Conservation (phyloP, 805 yeast species). For the Candida maltosa region DNA sequence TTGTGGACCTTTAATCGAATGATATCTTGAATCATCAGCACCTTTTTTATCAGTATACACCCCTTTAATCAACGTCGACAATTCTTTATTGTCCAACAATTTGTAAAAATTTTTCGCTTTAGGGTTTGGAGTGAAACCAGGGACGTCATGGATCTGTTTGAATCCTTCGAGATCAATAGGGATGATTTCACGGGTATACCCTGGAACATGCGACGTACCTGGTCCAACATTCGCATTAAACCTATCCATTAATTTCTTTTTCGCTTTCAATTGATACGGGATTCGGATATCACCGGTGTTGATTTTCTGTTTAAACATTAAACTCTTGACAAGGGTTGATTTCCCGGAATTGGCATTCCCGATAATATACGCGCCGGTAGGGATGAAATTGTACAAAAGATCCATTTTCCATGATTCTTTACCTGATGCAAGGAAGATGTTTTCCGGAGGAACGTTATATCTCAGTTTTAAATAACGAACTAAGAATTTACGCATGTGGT, state of each 20-base stretch:
- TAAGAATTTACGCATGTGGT: conserved; percentile 26
- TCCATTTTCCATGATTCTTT: conserved; percentile 47
- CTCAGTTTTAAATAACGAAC: conserved; percentile 30
- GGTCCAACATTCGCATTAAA: conserved; percentile 39
- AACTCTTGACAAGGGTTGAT: conserved; percentile 52
- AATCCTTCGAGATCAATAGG: conserved; percentile 25
- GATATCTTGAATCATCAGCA: conserved; percentile 24
- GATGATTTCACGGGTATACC: conserved; percentile 60
- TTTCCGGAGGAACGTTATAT: conserved; percentile 29
- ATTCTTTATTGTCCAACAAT: conserved; percentile 9
- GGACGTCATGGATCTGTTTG: conserved; percentile 41
- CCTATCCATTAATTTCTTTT: conserved; percentile 10
- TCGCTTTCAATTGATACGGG: conserved; percentile 8
- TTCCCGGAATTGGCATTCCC: conserved; percentile 75
- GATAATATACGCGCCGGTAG: conserved; percentile 45
- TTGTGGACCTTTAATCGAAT: conserved; percentile 41
- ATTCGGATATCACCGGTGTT: background rate
- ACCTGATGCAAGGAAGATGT: conserved; percentile 51
- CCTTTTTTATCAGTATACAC: conserved; percentile 26
- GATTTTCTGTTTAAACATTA: conserved; percentile 23
- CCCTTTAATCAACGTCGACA: conserved; percentile 29
- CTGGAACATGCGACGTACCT: conserved; percentile 56
- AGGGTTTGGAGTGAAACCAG: conserved; percentile 36
- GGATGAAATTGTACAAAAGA: conserved; percentile 33
- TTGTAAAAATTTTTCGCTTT: conserved; percentile 9